These are phyloP conservation scores for Boletus reticulatus DNA, from an alignment of 768 basidiomycete species.

Conservation along the genomic window DNA sequence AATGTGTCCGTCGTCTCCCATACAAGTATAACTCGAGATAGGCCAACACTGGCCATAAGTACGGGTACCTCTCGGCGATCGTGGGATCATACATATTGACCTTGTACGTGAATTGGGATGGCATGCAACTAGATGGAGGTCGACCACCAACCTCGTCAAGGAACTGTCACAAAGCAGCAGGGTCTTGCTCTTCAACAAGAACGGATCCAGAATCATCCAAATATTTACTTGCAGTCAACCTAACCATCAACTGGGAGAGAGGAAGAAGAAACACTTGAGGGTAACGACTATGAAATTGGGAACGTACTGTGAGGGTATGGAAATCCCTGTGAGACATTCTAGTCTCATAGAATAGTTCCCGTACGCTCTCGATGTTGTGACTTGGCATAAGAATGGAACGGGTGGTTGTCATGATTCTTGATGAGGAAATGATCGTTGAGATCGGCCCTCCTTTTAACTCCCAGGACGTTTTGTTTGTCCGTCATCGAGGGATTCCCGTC, in stretches of 20 bases:
- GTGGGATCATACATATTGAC: conserved; percentile 9
- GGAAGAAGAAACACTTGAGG: background rate
- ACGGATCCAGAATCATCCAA: background rate
- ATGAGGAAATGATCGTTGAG: no score
- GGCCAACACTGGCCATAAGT: conserved; percentile 13
- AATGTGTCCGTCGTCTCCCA: background rate
- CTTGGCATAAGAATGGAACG: conserved; percentile 8
- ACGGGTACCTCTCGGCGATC: conserved; percentile 12
- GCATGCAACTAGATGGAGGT: background rate
- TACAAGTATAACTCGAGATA: conserved; percentile 13
- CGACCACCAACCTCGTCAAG: conserved; percentile 12
- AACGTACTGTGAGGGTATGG: conserved; percentile 4
- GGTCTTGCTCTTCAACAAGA: conserved; percentile 12
- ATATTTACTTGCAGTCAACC: background rate
- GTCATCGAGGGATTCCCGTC: no score
- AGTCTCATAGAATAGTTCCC: background rate
- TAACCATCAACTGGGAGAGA: background rate
- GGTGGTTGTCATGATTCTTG: background rate
- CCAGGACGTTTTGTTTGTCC: no score
- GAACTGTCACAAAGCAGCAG: conserved; percentile 4
- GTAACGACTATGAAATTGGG: background rate
- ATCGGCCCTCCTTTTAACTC: background rate
- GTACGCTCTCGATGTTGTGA: background rate
- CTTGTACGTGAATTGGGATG: conserved; percentile 1
- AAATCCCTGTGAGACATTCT: conserved; percentile 1